Conservation (phyloP, 2,329 filamentous ascomycete genomes). For the Diaporthe longicolla region DNA sequence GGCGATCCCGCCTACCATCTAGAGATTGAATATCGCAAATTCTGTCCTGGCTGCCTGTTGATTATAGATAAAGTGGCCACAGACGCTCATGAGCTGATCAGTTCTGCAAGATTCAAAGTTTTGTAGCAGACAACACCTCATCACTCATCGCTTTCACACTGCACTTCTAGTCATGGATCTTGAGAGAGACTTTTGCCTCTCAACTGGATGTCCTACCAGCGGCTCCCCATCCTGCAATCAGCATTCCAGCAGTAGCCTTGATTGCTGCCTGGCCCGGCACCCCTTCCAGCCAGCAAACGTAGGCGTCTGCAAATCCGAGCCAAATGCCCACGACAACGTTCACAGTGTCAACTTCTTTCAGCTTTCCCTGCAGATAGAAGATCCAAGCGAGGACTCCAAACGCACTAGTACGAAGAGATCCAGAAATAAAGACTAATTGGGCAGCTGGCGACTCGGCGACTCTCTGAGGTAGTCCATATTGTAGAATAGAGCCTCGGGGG, state of each 20-base stretch:
- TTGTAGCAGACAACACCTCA: too few relatives aligned
- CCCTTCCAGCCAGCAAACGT: neutral
- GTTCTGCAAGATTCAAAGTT: too few relatives aligned
- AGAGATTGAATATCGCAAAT: too few relatives aligned
- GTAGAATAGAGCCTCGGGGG: neutral
- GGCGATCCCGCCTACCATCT: too few relatives aligned
- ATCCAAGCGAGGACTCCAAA: neutral
- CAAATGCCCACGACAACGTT: neutral
- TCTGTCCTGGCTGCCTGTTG: too few relatives aligned
- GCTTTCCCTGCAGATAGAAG: constrained; percentile 4
- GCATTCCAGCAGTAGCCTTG: neutral
- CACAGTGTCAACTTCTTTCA: neutral
- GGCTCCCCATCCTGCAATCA: neutral
- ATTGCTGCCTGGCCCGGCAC: neutral
- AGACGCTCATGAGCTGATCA: too few relatives aligned
- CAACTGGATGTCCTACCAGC: neutral
- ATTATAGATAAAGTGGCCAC: too few relatives aligned
- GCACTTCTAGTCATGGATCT: too few relatives aligned
- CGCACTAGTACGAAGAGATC: neutral
- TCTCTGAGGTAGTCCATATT: neutral
- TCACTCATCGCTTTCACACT: too few relatives aligned
- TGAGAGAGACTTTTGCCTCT: too few relatives aligned
- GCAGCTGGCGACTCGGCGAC: neutral
- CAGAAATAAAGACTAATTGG: neutral
- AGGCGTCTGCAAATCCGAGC: neutral